Evolutionary conservation across 371 early-diverging fungal species (phyloP).

Genomic region (Lichtheimia hyalospora): DNA sequence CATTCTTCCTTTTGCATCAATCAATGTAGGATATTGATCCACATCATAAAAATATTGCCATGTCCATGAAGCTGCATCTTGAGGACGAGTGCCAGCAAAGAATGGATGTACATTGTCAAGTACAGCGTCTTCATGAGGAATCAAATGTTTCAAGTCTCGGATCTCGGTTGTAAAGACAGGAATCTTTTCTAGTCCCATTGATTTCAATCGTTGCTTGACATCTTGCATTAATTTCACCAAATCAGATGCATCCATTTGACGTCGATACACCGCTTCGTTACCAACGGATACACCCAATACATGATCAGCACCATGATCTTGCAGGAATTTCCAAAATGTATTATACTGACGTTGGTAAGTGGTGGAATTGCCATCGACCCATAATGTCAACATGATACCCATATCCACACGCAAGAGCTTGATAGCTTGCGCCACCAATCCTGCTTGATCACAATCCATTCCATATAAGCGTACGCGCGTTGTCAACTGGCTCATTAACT

Average conservation of each 20-base stretch:
- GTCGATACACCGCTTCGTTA: conserved; percentile 58
- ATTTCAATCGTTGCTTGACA: conserved; percentile 34
- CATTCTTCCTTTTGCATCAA: conserved; percentile 5
- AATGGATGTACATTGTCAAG: conserved; percentile 68
- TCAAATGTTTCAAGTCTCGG: conserved; percentile 39
- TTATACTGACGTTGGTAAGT: conserved; percentile 42
- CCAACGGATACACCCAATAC: conserved; percentile 49
- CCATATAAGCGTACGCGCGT: conserved; percentile 49
- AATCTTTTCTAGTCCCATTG: conserved; percentile 36
- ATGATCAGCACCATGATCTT: conserved; percentile 33
- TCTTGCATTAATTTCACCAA: conserved; percentile 35
- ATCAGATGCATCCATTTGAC: conserved; percentile 33
- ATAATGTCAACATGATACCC: conserved; percentile 40
- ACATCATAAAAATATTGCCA: conserved; percentile 46
- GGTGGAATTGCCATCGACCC: conserved; percentile 36
- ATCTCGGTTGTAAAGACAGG: conserved; percentile 63
- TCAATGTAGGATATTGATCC: conserved; percentile 23
- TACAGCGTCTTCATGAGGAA: conserved; percentile 54
- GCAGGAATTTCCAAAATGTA: conserved; percentile 25
- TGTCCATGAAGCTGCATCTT: conserved; percentile 52
- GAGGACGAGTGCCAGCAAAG: conserved; percentile 57
- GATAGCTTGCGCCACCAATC: conserved; percentile 32
- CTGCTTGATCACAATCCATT: conserved; percentile 46
- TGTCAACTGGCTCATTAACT: conserved; percentile 41
- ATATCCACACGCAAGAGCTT: conserved; percentile 33